A percentile compares a stretch with the other conserved stretches of the same genome.
phyloP scores from a whole-genome alignment of 768 basidiomycete species.

The Panellus pusillus region DNA sequence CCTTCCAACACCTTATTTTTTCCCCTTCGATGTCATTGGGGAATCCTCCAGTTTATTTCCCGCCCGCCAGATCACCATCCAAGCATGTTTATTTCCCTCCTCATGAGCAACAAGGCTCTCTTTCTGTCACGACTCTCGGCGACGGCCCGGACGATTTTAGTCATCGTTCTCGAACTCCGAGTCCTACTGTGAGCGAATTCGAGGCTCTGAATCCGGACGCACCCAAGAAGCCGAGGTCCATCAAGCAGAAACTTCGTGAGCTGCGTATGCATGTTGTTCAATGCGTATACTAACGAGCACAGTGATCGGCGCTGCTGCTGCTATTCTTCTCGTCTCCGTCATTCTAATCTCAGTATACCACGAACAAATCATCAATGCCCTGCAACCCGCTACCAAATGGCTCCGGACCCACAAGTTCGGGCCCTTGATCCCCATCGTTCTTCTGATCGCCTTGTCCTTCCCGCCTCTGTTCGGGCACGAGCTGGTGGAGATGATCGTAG shows the following conservation, averaged over 20 bases:
- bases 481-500: conserved; percentile 2
- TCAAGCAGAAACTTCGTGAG: neutral
- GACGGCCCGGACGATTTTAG: neutral
- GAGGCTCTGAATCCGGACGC: neutral
- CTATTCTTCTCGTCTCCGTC: neutral
- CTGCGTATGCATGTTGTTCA: neutral
- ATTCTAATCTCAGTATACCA: conserved; percentile 2
- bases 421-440: neutral
- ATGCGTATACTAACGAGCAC: no score
- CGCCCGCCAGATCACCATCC: neutral
- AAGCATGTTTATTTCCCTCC: neutral
- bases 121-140: neutral
- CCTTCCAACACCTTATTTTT: no score
- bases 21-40: no score
- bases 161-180: neutral
- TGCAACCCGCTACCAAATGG: conserved; percentile 2
- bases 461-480: conserved; percentile 13
- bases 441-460: conserved; percentile 8
- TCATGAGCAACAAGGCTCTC: neutral
- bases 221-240: neutral
- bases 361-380: conserved; percentile 4
- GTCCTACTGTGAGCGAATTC: conserved; percentile 9
- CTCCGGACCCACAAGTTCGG: neutral
- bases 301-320: neutral
- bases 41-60: neutral